A percentile compares a stretch with the other conserved stretches of the same genome.
phyloP scores from a whole-genome alignment of 2,329 filamentous ascomycete species.

The Periconia digitata region DNA sequence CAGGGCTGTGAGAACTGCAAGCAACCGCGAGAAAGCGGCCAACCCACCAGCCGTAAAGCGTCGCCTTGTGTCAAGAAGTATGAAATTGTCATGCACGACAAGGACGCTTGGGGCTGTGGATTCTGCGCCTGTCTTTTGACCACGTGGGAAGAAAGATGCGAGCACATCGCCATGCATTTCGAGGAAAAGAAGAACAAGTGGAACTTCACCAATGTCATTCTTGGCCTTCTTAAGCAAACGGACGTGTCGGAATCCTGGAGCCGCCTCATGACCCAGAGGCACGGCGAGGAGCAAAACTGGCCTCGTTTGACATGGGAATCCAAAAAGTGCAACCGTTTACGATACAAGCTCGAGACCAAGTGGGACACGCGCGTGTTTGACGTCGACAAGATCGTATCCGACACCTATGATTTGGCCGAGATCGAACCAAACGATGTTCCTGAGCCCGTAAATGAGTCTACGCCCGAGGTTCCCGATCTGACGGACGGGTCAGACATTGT shows the following conservation, averaged over 20 bases:
- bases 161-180: conserved; percentile 69
- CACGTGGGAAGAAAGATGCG: conserved; percentile 66
- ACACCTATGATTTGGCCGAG: conserved; percentile 59
- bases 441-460: conserved; percentile 25
- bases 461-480: conserved; percentile 25
- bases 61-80: conserved; percentile 43
- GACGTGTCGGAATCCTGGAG: conserved; percentile 65
- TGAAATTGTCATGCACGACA: conserved; percentile 57
- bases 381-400: conserved; percentile 58
- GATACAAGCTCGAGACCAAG: conserved; percentile 67
- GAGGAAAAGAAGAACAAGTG: conserved; percentile 66
- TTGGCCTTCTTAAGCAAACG: conserved; percentile 67
- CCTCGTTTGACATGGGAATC: conserved; percentile 60
- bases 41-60: conserved; percentile 58
- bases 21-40: conserved; percentile 58
- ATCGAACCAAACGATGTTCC: conserved; percentile 32
- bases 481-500: conserved; percentile 34
- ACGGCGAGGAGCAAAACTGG: conserved; percentile 56
- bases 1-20: conserved; percentile 63
- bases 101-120: conserved; percentile 69
- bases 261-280: conserved; percentile 54
- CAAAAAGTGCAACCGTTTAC: conserved; percentile 63
- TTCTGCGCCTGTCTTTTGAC: conserved; percentile 66
- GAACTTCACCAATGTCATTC: conserved; percentile 70
- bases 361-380: conserved; percentile 56